Evolutionary conservation across 176 grass and related monocot species (phyloP), one percentile per base, ranked within the genome.

Genomic region (Carex pumila): DNA sequence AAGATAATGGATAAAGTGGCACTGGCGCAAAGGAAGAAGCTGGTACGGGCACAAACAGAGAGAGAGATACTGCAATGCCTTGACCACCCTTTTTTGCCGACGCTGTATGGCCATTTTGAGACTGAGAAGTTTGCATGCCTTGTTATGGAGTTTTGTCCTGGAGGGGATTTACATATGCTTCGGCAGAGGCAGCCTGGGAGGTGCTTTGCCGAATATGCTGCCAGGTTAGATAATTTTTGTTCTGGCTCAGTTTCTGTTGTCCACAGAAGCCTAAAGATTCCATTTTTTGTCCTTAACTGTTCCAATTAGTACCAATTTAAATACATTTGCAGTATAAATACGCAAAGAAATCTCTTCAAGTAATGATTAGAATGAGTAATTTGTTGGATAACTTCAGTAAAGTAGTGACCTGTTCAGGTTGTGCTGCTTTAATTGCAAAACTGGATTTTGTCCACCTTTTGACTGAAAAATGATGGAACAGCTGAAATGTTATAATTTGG

Each of bases 111-210:
- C n/a, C 93, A 92, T 70, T 92, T 95, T 55, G 93, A 95, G 85
- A 95, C 93, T 0, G 93, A 92, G 55, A 95, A 95, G 41, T 92
- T 95, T 84, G 90, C 90, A 54, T 95, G 93, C 71, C 85, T 95
- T 85, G 93, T 95, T 50, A 95, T 95, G 93, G 93, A 95, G 90
- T 95, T 92, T 80, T 95, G 93, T 71, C 90, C 90, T 84, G 93
- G 93, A 78, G 93, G 93, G 39, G 90, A 95, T 79, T 84, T 95
- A 22, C 93, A 95, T 85, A 92, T 85, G 61, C 80, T 92, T 56
- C 80, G 93, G 6, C 93, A 95, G 84, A 95, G 84, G 73, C 93
- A 95, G 62, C 93, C 90, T 57, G 93, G 88, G 18, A 92, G 92
- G 66, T 92, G 82, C 79, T 95, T 95, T 32, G 62, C 90, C 0